Evolutionary conservation across 441 rosid genomes (phyloP).

Genomic region (Monsonia emarginata): DNA sequence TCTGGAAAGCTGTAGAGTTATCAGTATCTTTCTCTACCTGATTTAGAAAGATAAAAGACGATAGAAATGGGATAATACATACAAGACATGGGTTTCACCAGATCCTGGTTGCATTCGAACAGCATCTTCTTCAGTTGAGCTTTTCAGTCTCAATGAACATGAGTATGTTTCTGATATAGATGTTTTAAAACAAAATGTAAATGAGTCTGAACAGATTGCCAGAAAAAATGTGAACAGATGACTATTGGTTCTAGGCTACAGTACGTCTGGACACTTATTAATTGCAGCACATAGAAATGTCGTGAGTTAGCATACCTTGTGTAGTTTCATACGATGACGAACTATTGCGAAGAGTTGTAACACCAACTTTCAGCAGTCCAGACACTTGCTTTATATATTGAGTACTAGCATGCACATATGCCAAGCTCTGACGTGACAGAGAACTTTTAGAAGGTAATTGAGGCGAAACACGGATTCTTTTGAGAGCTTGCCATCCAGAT

Average conservation of each 20-base stretch:
- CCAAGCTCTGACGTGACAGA: constrained; percentile 81
- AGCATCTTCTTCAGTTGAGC: constrained; percentile 70
- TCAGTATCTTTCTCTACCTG: constrained; percentile 22
- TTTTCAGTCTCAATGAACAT: constrained; percentile 68
- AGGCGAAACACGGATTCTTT: constrained; percentile 47
- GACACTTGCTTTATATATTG: constrained; percentile 87
- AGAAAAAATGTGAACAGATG: background rate
- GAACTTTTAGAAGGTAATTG: constrained; percentile 59
- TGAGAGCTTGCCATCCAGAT: constrained; percentile 65
- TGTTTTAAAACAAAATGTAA: background rate
- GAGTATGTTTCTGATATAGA: constrained; percentile 58
- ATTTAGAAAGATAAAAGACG: constrained; percentile 12
- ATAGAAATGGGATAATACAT: constrained; percentile 26
- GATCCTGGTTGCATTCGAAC: constrained; percentile 86
- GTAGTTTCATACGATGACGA: constrained; percentile 73
- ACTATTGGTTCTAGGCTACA: background rate
- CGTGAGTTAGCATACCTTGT: constrained; percentile 50
- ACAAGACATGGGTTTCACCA: constrained; percentile 90
- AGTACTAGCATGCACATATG: constrained; percentile 89
- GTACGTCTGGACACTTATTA: too few relatives aligned
- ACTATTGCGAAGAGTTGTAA: constrained; percentile 77
- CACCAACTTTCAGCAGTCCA: constrained; percentile 79
- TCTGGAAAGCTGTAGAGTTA: constrained; percentile 83
- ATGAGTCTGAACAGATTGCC: background rate
- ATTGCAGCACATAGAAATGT: background rate